Percentiles rank a stretch among this genome's conserved stretches.
These are phyloP conservation scores for Aspergillus ruber DNA, from an alignment of 2,329 filamentous ascomycete genomes.

Conservation along the genomic window DNA sequence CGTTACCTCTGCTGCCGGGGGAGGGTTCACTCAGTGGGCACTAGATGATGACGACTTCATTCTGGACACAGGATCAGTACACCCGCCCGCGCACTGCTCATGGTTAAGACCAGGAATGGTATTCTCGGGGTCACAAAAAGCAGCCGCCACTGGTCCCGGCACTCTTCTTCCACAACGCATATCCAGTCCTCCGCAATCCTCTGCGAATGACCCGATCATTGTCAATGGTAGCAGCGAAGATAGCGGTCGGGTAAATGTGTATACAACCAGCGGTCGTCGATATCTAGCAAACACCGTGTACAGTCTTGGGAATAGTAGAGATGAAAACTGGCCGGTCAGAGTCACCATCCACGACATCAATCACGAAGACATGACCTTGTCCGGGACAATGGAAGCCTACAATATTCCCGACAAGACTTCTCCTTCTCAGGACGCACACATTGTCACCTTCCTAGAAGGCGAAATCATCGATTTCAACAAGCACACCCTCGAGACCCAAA, in stretches of 20 bases:
- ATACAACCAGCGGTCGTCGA: constrained; percentile 30
- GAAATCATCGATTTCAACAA: constrained; percentile 60
- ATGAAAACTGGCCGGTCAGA: constrained; percentile 62
- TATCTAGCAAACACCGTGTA: constrained; percentile 27
- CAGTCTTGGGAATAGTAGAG: constrained; percentile 25
- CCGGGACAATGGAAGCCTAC: constrained; percentile 65
- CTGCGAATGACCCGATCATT: constrained; percentile 26
- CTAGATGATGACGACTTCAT: constrained; percentile 53
- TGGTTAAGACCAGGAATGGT: constrained; percentile 57
- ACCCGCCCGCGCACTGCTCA: constrained; percentile 49
- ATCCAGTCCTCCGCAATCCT: constrained; percentile 14
- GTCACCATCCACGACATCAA: constrained; percentile 60
- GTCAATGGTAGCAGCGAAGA: constrained; percentile 27
- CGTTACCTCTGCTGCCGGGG: constrained; percentile 47
- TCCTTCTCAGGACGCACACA: constrained; percentile 40
- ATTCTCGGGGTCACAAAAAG: constrained; percentile 58
- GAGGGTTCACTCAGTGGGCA: constrained; percentile 46
- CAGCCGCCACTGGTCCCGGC: constrained; percentile 34
- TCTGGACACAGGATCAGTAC: constrained; percentile 47
- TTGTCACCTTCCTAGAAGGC: constrained; percentile 62
- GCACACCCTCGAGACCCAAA: constrained; percentile 43
- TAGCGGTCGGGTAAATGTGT: constrained; percentile 27
- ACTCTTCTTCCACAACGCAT: constrained; percentile 25
- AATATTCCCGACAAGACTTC: constrained; percentile 54
- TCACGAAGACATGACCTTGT: constrained; percentile 54